These are phyloP conservation scores for Yamadazyma songkhlaensis DNA, from an alignment of 1,139 yeast genomes.

Conservation along the genomic window DNA sequence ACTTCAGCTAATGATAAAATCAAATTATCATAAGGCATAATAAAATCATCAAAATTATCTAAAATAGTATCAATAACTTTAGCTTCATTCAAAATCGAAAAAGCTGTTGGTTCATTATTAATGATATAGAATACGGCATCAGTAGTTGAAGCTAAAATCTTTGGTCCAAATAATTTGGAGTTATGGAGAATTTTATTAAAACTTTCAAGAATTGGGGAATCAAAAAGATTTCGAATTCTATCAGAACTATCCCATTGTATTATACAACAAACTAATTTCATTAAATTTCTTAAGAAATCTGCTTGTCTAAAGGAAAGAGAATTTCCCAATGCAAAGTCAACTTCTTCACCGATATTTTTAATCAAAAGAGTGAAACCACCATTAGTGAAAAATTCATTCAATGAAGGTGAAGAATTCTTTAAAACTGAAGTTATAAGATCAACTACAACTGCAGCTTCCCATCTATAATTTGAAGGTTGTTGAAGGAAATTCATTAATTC, in stretches of 20 bases:
- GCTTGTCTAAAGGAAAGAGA: constrained; percentile 70
- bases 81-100: constrained; percentile 76
- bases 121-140: constrained; percentile 71
- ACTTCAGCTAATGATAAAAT: constrained; percentile 68
- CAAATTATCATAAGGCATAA: constrained; percentile 58
- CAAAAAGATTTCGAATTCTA: constrained; percentile 78
- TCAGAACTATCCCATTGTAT: constrained; percentile 79
- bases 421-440: constrained; percentile 60
- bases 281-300: constrained; percentile 49
- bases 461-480: constrained; percentile 47
- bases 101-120: constrained; percentile 91
- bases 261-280: constrained; percentile 64
- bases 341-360: constrained; percentile 61
- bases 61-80: constrained; percentile 66
- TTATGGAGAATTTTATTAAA: constrained; percentile 60
- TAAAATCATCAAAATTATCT: constrained; percentile 48
- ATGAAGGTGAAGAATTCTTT: constrained; percentile 42
- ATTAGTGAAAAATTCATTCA: constrained; percentile 59
- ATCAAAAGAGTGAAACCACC: constrained; percentile 68
- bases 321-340: constrained; percentile 58
- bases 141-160: constrained; percentile 61
- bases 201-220: constrained; percentile 68
- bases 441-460: constrained; percentile 64
- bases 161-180: constrained; percentile 65
- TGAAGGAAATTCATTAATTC: constrained; percentile 63